Evolutionary conservation across 2,329 filamentous ascomycete genomes (phyloP).

Genomic region (Achaetomium macrosporum): DNA sequence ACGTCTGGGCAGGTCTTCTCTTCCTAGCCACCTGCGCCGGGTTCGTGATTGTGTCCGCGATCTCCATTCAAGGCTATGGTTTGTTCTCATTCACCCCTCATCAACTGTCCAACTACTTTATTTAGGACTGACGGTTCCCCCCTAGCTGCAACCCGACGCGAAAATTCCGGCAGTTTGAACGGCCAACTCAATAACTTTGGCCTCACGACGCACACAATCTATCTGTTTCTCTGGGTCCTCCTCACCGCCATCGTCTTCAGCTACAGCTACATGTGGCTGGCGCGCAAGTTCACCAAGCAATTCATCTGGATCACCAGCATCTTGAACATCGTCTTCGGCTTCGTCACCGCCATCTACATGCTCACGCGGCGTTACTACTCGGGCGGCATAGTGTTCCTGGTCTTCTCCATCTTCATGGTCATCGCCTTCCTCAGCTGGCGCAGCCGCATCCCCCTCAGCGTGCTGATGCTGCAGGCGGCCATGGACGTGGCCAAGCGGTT

Average conservation of each 20-base stretch:
- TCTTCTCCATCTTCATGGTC: constrained; percentile 74
- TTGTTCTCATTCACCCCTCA: constrained; percentile 20
- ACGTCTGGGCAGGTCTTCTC: constrained; percentile 80
- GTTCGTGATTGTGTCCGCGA: constrained; percentile 68
- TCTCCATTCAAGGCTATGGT: constrained; percentile 70
- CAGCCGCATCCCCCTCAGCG: constrained; percentile 81
- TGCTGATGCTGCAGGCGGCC: constrained; percentile 78
- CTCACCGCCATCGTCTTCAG: constrained; percentile 68
- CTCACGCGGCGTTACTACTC: constrained; percentile 70
- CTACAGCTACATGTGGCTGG: constrained; percentile 68
- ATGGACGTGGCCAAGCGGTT: constrained; percentile 80
- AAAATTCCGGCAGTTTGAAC: constrained; percentile 70
- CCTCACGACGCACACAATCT: constrained; percentile 76
- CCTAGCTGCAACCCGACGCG: constrained; percentile 47
- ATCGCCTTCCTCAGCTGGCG: constrained; percentile 89
- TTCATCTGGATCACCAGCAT: constrained; percentile 93
- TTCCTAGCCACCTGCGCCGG: constrained; percentile 40
- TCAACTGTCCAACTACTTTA: background rate
- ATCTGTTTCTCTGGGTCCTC: constrained; percentile 77
- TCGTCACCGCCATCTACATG: constrained; percentile 87
- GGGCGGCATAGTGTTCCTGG: constrained; percentile 78
- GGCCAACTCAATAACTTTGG: constrained; percentile 57
- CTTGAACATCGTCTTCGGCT: constrained; percentile 73
- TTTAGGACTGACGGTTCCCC: background rate
- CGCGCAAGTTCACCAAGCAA: constrained; percentile 74